Evolutionary conservation across 23 red algal species (phyloP).

Genomic region (Gracilaria caudata): DNA sequence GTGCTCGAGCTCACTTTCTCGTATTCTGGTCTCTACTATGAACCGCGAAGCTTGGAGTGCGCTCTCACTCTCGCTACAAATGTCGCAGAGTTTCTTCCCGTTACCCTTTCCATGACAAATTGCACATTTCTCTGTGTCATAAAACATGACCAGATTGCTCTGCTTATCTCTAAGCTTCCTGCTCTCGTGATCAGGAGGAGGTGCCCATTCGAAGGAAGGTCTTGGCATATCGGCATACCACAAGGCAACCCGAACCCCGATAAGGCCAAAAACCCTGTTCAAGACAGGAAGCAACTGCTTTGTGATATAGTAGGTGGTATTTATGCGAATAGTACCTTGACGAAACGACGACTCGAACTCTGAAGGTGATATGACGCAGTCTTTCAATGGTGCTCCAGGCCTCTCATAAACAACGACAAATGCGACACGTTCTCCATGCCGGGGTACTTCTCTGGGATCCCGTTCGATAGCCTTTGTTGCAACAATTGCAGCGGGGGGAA

Average conservation of each 20-base stretch:
- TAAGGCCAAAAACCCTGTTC: slow-evolving; percentile 79
- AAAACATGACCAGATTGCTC: slow-evolving; percentile 58
- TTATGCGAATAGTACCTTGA: slow-evolving; percentile 55
- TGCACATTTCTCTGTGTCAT: slow-evolving; percentile 34
- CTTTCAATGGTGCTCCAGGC: slow-evolving; percentile 80
- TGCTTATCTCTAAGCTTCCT: slow-evolving; percentile 33
- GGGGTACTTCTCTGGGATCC: slow-evolving; percentile 83
- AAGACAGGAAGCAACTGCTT: slow-evolving; percentile 91
- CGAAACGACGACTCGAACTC: slow-evolving; percentile 46
- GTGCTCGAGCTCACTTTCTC: slow-evolving; percentile 10
- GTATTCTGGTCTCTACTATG: slow-evolving; percentile 22
- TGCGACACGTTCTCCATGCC: slow-evolving; percentile 87
- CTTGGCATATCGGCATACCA: slow-evolving; percentile 90
- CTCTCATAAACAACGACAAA: slow-evolving; percentile 92
- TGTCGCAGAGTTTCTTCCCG: slow-evolving; percentile 38
- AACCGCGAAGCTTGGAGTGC: slow-evolving; percentile 51
- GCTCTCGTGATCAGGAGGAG: background rate
- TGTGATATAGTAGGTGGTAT: slow-evolving; percentile 93
- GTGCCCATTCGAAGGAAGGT: slow-evolving; percentile 25
- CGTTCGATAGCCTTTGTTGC: slow-evolving; percentile 58
- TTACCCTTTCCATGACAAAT: slow-evolving; percentile 42
- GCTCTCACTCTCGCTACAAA: slow-evolving; percentile 1
- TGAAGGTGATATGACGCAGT: slow-evolving; percentile 77
- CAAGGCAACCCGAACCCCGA: slow-evolving; percentile 65
- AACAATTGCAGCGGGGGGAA: slow-evolving; percentile 96